phyloP scores from a whole-genome alignment of 257 asterid genomes.

The Voacanga thouarsii region DNA sequence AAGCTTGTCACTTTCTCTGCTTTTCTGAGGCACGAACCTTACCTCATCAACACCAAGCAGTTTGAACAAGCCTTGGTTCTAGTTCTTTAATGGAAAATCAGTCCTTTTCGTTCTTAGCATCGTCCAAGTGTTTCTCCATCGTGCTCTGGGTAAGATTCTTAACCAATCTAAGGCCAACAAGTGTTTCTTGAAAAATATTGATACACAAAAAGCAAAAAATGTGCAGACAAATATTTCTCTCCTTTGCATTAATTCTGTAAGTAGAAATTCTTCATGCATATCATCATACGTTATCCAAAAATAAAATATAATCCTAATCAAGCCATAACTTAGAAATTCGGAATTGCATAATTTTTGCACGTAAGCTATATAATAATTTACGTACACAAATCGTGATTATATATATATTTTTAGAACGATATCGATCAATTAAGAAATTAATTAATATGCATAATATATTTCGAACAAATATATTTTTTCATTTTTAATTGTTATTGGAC shows the following conservation, averaged over 20 bases:
- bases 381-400: no score
- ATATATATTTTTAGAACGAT: no score
- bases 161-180: conserved; percentile 26
- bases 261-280: not conserved
- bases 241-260: conserved; percentile 10
- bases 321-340: conserved; percentile 17
- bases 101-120: conserved; percentile 16
- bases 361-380: no score
- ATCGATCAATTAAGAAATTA: no score
- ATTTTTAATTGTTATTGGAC: no score
- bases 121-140: conserved; percentile 42
- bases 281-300: not conserved
- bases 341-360: no score
- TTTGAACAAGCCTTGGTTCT: conserved; percentile 14
- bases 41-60: conserved; percentile 23
- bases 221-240: conserved; percentile 12
- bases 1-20: conserved; percentile 26
- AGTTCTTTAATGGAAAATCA: conserved; percentile 22
- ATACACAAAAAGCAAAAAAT: conserved; percentile 21
- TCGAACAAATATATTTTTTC: no score
- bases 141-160: conserved; percentile 22
- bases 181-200: conserved; percentile 27
- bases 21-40: conserved; percentile 18
- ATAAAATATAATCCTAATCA: conserved; percentile 5
- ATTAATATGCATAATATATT: no score